Evolutionary conservation across 2,329 filamentous ascomycete genomes (phyloP).

Genomic region (Sporothrix curviconia): DNA sequence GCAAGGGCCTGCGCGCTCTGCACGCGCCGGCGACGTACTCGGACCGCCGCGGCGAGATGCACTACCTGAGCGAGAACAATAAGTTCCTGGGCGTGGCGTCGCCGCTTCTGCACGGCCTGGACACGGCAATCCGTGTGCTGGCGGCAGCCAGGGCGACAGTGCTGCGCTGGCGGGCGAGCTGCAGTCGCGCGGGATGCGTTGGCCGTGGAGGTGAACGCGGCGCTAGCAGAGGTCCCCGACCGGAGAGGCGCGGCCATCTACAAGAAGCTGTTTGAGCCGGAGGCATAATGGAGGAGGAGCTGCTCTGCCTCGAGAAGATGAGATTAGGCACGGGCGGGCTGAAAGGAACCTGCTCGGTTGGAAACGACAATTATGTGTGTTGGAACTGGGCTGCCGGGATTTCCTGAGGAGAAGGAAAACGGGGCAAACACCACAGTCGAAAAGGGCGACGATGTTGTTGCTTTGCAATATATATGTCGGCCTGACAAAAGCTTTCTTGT

Average conservation of each 20-base stretch:
- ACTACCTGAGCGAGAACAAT: constrained; percentile 30
- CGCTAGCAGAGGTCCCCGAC: constrained; percentile 18
- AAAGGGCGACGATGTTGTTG: neutral
- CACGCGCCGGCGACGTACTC: constrained; percentile 30
- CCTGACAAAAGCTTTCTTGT: neutral
- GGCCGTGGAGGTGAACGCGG: constrained; percentile 23
- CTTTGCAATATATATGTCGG: neutral
- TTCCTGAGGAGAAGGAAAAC: neutral
- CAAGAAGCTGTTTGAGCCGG: constrained; percentile 27
- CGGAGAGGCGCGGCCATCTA: constrained; percentile 25
- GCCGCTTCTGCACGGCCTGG: constrained; percentile 39
- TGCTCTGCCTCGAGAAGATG: too few relatives aligned
- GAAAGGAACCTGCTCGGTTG: neutral
- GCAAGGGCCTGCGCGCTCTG: constrained; percentile 30
- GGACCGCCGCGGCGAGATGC: constrained; percentile 21
- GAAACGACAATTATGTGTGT: too few relatives aligned
- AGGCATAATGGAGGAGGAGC: neutral
- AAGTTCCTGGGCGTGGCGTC: constrained; percentile 31
- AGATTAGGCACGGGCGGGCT: neutral
- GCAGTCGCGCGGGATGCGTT: constrained; percentile 32
- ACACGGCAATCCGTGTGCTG: constrained; percentile 38
- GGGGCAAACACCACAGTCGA: neutral
- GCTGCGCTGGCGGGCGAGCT: constrained; percentile 31
- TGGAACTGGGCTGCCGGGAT: too few relatives aligned
- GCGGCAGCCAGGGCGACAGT: constrained; percentile 17